phyloP scores from a whole-genome alignment of 2,329 filamentous ascomycete species.

The Nemania sp. region DNA sequence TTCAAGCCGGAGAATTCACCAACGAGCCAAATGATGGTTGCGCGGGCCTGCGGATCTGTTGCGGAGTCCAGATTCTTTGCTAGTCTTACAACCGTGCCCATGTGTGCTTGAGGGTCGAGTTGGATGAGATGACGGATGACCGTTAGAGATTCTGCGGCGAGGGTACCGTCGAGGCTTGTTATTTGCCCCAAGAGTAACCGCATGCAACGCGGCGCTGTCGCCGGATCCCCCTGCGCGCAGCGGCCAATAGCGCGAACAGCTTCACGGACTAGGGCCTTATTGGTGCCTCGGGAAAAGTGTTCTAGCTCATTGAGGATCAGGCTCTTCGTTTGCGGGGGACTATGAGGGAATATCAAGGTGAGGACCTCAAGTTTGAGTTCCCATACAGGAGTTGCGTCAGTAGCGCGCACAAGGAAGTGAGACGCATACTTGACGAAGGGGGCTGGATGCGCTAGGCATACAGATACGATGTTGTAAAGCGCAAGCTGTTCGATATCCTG shows the following conservation, averaged over 20 bases:
- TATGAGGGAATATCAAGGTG: constrained; percentile 89
- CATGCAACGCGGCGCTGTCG: constrained; percentile 82
- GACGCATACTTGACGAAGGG: constrained; percentile 90
- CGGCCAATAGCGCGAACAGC: constrained; percentile 93
- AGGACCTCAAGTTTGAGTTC: constrained; percentile 91
- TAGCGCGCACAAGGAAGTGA: constrained; percentile 87
- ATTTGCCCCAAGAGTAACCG: constrained; percentile 87
- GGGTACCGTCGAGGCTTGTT: constrained; percentile 84
- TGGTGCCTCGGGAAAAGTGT: constrained; percentile 83
- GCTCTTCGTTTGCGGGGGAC: constrained; percentile 79
- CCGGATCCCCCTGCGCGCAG: constrained; percentile 83
- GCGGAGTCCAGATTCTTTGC: constrained; percentile 93
- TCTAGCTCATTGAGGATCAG: constrained; percentile 93
- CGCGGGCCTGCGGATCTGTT: constrained; percentile 86
- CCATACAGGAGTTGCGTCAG: constrained; percentile 85
- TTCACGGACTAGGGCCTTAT: constrained; percentile 84
- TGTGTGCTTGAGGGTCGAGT: constrained; percentile 83
- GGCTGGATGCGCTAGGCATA: constrained; percentile 79
- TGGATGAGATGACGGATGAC: constrained; percentile 97
- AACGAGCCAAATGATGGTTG: constrained; percentile 97
- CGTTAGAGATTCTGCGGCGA: constrained; percentile 93
- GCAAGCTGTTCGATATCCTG: constrained; percentile 91
- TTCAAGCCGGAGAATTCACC: constrained; percentile 89
- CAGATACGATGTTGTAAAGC: constrained; percentile 94
- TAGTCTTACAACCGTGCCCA: constrained; percentile 85